A percentile compares a stretch with the other conserved stretches of the same genome.
Evolutionary conservation across 2,329 filamentous ascomycete species (phyloP).

Genomic region (Fusarium mundagurra): DNA sequence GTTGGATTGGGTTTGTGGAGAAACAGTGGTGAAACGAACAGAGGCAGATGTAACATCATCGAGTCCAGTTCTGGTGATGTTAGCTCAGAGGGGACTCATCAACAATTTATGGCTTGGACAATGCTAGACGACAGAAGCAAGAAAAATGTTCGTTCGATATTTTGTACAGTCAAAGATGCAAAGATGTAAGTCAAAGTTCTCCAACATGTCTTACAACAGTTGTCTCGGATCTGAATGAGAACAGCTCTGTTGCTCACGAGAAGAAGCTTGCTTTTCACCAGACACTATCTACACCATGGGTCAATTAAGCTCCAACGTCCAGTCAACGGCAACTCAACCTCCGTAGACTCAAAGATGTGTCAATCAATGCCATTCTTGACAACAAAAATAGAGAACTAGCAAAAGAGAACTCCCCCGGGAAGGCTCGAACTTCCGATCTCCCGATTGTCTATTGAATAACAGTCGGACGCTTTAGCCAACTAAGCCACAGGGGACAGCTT

Average conservation of each 20-base stretch:
- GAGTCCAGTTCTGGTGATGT: no score
- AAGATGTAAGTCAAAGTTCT: background rate
- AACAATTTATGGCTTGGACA: background rate
- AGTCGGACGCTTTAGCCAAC: slow-evolving; percentile 42
- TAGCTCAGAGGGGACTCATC: background rate
- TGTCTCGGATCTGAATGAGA: background rate
- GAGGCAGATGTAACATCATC: background rate
- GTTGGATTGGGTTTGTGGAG: background rate
- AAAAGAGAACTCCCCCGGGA: slow-evolving; percentile 40
- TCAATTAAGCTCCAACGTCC: background rate
- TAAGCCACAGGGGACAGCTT: slow-evolving; percentile 37
- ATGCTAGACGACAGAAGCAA: background rate
- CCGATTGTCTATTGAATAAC: slow-evolving; percentile 41
- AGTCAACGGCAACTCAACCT: background rate
- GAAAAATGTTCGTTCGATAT: background rate
- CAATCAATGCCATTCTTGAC: background rate
- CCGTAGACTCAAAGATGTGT: background rate
- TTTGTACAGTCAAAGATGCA: background rate
- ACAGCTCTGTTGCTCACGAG: background rate
- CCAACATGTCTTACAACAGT: background rate
- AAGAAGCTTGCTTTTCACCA: no score
- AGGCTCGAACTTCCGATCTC: slow-evolving; percentile 46
- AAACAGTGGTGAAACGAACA: background rate
- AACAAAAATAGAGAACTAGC: background rate
- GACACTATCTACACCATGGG: no score